These are phyloP conservation scores for Paramecium sonneborni DNA, from an alignment of 73 alveolate genomes.

Conservation along the genomic window DNA sequence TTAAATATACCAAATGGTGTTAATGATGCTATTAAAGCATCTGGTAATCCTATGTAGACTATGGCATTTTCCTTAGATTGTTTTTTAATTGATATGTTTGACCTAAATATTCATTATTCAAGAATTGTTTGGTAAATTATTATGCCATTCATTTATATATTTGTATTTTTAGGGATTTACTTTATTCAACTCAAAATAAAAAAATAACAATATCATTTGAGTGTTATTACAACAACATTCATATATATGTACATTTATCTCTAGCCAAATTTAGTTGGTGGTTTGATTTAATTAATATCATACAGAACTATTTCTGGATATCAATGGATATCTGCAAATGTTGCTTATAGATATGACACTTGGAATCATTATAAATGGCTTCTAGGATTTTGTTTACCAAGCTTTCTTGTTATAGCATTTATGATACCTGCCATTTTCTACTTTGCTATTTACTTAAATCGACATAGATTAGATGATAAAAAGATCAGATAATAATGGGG, in stretches of 20 bases:
- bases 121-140: neutral
- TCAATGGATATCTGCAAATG: constrained; percentile 13
- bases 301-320: neutral
- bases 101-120: neutral
- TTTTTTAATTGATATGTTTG: neutral
- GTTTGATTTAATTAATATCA: neutral
- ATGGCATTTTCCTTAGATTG: constrained; percentile 8
- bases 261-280: neutral
- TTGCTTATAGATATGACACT: constrained; percentile 15
- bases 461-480: neutral
- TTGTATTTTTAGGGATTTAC: neutral
- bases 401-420: neutral
- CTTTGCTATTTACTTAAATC: neutral
- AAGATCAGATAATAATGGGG: neutral
- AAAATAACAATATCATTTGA: neutral
- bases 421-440: neutral
- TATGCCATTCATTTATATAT: neutral
- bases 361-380: constrained; percentile 13
- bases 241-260: neutral
- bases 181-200: neutral
- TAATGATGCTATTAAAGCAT: neutral
- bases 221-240: neutral
- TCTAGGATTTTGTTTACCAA: neutral
- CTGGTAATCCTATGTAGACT: constrained; percentile 6
- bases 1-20: neutral